Conservation (phyloP, 352 stramenopile genomes). For the Lagenidium sp. region DNA sequence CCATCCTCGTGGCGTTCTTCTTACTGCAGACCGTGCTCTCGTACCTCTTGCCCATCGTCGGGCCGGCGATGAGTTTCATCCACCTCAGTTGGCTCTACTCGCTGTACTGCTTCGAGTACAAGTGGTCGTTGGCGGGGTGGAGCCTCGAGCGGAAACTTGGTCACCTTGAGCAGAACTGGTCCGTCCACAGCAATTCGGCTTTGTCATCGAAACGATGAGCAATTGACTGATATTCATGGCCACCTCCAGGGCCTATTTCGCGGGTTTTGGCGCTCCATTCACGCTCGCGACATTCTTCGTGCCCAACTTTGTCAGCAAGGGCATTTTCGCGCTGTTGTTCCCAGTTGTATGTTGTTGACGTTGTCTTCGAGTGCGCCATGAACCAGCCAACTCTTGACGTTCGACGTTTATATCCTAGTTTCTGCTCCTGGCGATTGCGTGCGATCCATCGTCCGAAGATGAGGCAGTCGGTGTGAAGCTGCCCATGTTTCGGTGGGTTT, state of each 20-base stretch:
- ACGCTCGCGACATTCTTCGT: constrained; percentile 86
- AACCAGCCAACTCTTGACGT: too few species aligned
- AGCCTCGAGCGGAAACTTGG: constrained; percentile 70
- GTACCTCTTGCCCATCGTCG: constrained; percentile 71
- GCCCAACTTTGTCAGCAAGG: constrained; percentile 87
- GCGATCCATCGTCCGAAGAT: constrained; percentile 50
- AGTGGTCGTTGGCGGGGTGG: constrained; percentile 83
- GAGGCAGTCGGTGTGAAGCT: constrained; percentile 40
- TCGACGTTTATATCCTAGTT: constrained; percentile 27
- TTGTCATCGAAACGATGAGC: background rate
- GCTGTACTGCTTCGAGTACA: constrained; percentile 90
- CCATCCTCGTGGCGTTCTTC: constrained; percentile 83
- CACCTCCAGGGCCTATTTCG: constrained; percentile 80
- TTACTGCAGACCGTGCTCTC: constrained; percentile 77
- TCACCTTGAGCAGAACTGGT: constrained; percentile 83
- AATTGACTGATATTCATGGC: background rate
- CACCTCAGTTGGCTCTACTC: constrained; percentile 85
- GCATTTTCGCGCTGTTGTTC: constrained; percentile 84
- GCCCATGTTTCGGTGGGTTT: constrained; percentile 69
- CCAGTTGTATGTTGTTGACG: constrained; percentile 38
- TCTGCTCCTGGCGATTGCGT: constrained; percentile 72
- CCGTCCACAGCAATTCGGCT: constrained; percentile 1
- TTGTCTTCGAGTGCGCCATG: too few species aligned
- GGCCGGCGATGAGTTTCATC: constrained; percentile 70
- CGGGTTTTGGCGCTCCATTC: constrained; percentile 79